Evolutionary conservation across 371 early-diverging fungal species (phyloP), one percentile per base, ranked within the genome.

Genomic region (Syncephalis fuscata): DNA sequence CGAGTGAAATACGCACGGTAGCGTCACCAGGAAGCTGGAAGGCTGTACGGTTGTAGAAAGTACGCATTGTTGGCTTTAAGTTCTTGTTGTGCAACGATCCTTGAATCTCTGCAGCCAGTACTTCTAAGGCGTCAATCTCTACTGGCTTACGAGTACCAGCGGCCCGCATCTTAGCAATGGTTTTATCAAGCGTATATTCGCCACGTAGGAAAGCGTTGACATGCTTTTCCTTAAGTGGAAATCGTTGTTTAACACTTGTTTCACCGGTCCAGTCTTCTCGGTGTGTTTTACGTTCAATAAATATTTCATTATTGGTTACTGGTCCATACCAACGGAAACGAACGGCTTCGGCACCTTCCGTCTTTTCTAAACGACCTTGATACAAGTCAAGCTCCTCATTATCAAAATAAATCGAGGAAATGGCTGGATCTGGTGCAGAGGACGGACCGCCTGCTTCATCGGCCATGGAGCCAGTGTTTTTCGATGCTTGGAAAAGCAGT

Each of bases 1-100:
- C 99, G 19, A 99, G 74, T 50, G 89, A 88, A 51, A 99, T 93
- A 60, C 99, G 82, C 21, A 99, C 97, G 50, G 88, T 81, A 2
- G 98, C 92, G 68, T 96, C 97, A 36, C 94, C 95, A 15, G 99
- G 99, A 23, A 98, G 64, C 64, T 99, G 99, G 74, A 99, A 99
- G 14, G 99, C 99, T 22, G 92, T 96, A 63, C 99, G 82, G 62
- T 94, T 98, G 70, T 99, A 98, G 58, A 93, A 93, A 1, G 96
- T 92, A 47, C 98, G 85, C 48, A 68, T 76, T 72, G 82, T 80
- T 55, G 99, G 99, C 21, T 72, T 65, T 49, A 98, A 70, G 9
- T 77, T 63, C 57, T 82, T 81, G 1, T 76, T 62, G 22, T 71
- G 55, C n/a, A 98, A 78, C 19, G 78, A 66, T n/a, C 67, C 53